Evolutionary conservation across 108 stramenopile species (phyloP), one percentile per base, ranked within the genome.

Genomic region (Skeletonema menzelii): DNA sequence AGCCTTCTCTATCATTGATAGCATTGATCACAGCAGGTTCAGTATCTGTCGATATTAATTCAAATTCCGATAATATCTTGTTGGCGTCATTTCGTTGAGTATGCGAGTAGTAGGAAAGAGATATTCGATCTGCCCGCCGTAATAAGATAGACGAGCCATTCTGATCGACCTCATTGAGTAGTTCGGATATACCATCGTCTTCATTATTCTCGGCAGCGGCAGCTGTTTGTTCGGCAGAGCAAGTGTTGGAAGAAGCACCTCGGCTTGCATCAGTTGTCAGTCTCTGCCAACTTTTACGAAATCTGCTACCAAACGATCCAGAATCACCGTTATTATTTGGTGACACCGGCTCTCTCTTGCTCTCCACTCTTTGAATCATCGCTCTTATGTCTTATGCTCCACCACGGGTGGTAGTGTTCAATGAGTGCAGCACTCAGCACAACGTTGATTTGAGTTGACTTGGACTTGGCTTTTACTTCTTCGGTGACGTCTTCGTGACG

Each of bases 151-250:
- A 59, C 13, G 12, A 63, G 62, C 69, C 26, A 46, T 69, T 27
- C 27, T 69, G 32, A 64, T 69, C 69, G 11, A 27, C 63, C 27
- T 62, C 69, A 13, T 64, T 27, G 1, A 69, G 69, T 40, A 69
- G 27, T 20, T 69, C 59, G 46, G 46, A 15, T 44, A 65, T 47
- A 3, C 47, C 65, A 47, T 22, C 17, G 19, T 53, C 22, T 20
- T 22, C 49, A 22, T 22, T 53, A 53, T 53, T 2, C 1, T 42
- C 40, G 40, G 40, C 40, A 42, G 40, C 40, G 15, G 14, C 40
- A 4, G 14, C 40, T 10, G 40, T 15, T 53, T 53, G 20, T 53
- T 53, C 49, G 1, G 49, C 20, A 53, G n/a, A 3, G 49, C 49
- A 17, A n/a, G 17, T 53, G 22, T 6, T 22, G 49, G 49, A 53